Evolutionary conservation across 257 asterid species (phyloP).

Genomic region (Ligustrum vulgare): DNA sequence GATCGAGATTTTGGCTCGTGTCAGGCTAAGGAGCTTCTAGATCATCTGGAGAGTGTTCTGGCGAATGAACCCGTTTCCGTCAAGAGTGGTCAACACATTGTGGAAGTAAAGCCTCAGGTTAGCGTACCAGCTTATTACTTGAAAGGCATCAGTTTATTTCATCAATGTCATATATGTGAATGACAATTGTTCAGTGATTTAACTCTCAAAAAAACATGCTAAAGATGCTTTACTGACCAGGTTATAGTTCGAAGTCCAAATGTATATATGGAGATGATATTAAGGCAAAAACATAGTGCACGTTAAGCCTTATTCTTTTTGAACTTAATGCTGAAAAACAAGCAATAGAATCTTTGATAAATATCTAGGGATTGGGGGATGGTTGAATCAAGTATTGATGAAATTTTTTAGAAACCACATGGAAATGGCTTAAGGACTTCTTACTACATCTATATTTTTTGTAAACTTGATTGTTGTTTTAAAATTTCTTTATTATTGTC

Average conservation of each 20-base stretch:
- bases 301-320: not conserved
- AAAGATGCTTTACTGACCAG: not conserved
- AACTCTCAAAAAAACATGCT: not conserved
- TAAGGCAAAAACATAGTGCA: not conserved
- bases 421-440: not conserved
- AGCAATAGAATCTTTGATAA: not conserved
- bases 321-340: not conserved
- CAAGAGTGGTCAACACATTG: slow-evolving; percentile 72
- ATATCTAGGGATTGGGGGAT: not conserved
- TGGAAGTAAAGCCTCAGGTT: slow-evolving; percentile 93
- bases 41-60: slow-evolving; percentile 82
- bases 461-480: not conserved
- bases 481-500: too few species aligned
- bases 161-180: not conserved
- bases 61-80: slow-evolving; percentile 86
- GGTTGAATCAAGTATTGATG: not conserved
- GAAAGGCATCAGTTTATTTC: not conserved
- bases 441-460: not conserved
- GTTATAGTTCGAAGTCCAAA: not conserved
- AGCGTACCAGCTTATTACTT: slow-evolving; percentile 8
- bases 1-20: slow-evolving; percentile 87
- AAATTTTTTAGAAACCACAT: not conserved
- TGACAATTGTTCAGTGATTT: not conserved
- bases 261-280: not conserved
- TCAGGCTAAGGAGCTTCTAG: slow-evolving; percentile 84